Evolutionary conservation across 139 green algal genomes (phyloP), one percentile per base, ranked within the genome.

Genomic region (Pleodorina starrii): DNA sequence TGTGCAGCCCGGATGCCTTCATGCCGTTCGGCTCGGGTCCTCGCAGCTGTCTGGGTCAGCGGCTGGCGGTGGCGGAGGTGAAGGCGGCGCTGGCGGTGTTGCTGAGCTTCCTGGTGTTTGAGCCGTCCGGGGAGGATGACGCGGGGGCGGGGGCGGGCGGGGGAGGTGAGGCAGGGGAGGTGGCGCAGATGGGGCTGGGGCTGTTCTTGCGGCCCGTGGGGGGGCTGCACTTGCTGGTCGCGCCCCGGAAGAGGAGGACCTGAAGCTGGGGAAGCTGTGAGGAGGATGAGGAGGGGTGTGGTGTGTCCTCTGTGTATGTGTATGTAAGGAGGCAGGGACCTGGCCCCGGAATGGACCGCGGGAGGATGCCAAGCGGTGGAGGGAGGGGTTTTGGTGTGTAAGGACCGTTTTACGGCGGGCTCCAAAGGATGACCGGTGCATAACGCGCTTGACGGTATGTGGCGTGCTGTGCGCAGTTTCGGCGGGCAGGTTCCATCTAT

Each of bases 31-130:
- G 89, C 21, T 5, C 50, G 2, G 89, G 89, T 25, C 36, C 57
- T 10, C 83, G 89, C 46, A 73, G 72, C 75, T 92, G 89, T 74
- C 74, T 90, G n/a, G 89, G 89, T 0, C 83, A 90, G 63, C 35
- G 50, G 63, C 51, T 90, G 50, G 89, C 75, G 19, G 60, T 90
- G 63, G 83, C 88, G 44, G 46, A 74, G 48, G 48, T 92, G 9
- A 92, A 92, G 57, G 89, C 89, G 19, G 89, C 66, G 59, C 1
- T 92, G 19, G 63, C 82, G 21, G 48, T 92, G 48, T 48, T 92
- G 46, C 29, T 92, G 35, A 19, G 73, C 32, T 89, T 76, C 14
- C 36, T 90, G 32, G 78, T 80, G 57, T 57, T 87, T 38, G 54
- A 91, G 79, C 69, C 69, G n/a, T 44, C 43, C 19, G 69, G 50